phyloP scores from a whole-genome alignment of 225 moss, liverwort and hornwort genomes.

The Pseudoscleropodium purum region DNA sequence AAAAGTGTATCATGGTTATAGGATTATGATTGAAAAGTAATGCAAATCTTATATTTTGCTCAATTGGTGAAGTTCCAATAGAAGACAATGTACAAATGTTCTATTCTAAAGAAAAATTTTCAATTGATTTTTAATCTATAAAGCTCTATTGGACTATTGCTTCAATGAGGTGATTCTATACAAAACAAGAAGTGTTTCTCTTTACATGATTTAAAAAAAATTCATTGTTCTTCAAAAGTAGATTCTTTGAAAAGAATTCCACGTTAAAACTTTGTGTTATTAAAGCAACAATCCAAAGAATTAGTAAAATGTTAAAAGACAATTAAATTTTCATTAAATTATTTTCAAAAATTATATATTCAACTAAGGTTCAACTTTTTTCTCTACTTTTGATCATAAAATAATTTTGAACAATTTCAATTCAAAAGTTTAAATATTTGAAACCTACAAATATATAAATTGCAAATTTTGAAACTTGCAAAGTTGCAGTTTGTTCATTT shows the following conservation, averaged over 20 bases:
- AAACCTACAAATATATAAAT: neutral
- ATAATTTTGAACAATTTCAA: neutral
- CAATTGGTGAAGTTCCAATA: neutral
- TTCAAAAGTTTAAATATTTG: neutral
- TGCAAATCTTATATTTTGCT: neutral
- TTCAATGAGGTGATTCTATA: neutral
- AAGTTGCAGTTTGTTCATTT: neutral
- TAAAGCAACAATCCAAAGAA: neutral
- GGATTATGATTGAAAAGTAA: neutral
- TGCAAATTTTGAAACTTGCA: neutral
- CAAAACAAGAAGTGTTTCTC: too few relatives aligned
- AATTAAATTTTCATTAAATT: neutral
- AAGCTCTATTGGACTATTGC: neutral
- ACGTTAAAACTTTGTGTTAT: neutral
- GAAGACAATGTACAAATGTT: neutral
- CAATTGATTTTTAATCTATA: neutral
- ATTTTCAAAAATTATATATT: too few relatives aligned
- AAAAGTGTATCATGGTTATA: neutral
- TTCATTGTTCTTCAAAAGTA: neutral
- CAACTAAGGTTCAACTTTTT: neutral
- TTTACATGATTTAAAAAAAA: accelerated
- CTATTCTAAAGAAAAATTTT: neutral
- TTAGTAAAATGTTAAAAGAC: accelerated
- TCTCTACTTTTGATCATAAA: neutral
- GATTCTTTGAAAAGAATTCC: neutral